These are phyloP conservation scores for Fusarium compactum DNA, from an alignment of 2,329 filamentous ascomycete species.

Conservation along the genomic window DNA sequence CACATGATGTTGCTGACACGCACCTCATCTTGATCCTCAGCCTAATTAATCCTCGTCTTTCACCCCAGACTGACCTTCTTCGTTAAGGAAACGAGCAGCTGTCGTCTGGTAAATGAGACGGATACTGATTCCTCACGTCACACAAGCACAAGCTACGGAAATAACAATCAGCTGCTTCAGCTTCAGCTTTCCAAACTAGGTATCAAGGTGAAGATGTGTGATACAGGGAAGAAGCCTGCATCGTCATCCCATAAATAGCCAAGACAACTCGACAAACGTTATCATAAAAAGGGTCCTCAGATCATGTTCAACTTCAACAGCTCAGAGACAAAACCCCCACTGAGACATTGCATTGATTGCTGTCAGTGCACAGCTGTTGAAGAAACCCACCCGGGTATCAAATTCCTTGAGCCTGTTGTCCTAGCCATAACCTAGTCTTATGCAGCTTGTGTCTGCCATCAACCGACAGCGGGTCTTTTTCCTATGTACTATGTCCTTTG, in stretches of 20 bases:
- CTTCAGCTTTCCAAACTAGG: background rate
- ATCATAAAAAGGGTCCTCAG: constrained; percentile 27
- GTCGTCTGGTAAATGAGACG: background rate
- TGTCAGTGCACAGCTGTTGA: constrained; percentile 4
- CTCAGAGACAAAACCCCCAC: background rate
- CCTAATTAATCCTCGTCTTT: background rate
- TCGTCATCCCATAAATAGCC: constrained; percentile 14
- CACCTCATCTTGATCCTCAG: constrained; percentile 27
- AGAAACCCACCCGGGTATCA: constrained; percentile 15
- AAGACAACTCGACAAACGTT: constrained; percentile 4
- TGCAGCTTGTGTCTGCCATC: constrained; percentile 7
- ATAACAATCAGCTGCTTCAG: constrained; percentile 12
- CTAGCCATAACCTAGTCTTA: background rate
- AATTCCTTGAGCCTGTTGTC: background rate
- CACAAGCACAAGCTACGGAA: constrained; percentile 6
- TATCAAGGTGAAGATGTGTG: background rate
- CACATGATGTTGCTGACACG: constrained; percentile 41
- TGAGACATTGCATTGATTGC: background rate
- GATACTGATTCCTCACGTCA: constrained; percentile 28
- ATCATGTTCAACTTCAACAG: constrained; percentile 12
- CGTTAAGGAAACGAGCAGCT: background rate
- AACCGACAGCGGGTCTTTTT: constrained; percentile 14
- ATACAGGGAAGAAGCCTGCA: constrained; percentile 22
- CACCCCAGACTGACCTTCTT: background rate
- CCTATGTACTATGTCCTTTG: background rate